Percentiles rank a stretch among this genome's conserved stretches.
phyloP scores from a whole-genome alignment of 2,329 filamentous ascomycete genomes.

The Penicillium occitanis region DNA sequence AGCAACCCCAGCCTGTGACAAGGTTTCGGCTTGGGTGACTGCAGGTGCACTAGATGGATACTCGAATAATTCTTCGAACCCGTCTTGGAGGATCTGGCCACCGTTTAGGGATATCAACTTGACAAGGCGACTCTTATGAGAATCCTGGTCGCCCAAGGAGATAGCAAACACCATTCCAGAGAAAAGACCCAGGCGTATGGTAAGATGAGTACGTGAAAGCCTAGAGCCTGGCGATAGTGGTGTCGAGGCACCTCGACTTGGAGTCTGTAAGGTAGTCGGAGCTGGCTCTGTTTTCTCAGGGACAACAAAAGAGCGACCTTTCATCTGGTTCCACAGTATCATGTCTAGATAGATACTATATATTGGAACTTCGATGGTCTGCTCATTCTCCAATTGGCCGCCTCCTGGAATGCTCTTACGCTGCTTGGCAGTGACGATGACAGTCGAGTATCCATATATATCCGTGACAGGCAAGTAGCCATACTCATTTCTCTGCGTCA shows the following conservation, averaged over 20 bases:
- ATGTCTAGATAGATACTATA: slow-evolving; percentile 48
- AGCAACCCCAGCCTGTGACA: slow-evolving; percentile 22
- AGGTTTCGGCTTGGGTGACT: slow-evolving; percentile 33
- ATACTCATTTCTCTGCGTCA: slow-evolving; percentile 27
- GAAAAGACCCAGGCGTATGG: slow-evolving; percentile 57
- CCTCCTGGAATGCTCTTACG: slow-evolving; percentile 43
- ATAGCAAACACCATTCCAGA: slow-evolving; percentile 83
- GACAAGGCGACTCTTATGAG: slow-evolving; percentile 59
- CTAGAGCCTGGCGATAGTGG: slow-evolving; percentile 52
- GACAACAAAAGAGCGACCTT: slow-evolving; percentile 41
- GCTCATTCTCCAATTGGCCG: slow-evolving; percentile 30
- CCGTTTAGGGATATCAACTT: slow-evolving; percentile 68
- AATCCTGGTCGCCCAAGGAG: slow-evolving; percentile 63
- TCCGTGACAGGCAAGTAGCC: slow-evolving; percentile 39
- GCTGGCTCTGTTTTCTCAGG: slow-evolving; percentile 24
- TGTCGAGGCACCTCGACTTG: slow-evolving; percentile 40
- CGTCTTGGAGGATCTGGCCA: slow-evolving; percentile 67
- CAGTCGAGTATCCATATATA: slow-evolving; percentile 44
- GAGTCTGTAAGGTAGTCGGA: slow-evolving; percentile 36
- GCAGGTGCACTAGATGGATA: slow-evolving; percentile 31
- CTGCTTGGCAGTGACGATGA: slow-evolving; percentile 45
- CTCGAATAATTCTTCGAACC: slow-evolving; percentile 80
- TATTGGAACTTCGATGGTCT: slow-evolving; percentile 45
- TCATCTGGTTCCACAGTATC: slow-evolving; percentile 48
- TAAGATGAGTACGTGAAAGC: slow-evolving; percentile 43